Percentiles rank a stretch among this genome's conserved stretches.
These are phyloP conservation scores for Kodamaea sp. DNA, from an alignment of 1,139 yeast species.

Conservation along the genomic window DNA sequence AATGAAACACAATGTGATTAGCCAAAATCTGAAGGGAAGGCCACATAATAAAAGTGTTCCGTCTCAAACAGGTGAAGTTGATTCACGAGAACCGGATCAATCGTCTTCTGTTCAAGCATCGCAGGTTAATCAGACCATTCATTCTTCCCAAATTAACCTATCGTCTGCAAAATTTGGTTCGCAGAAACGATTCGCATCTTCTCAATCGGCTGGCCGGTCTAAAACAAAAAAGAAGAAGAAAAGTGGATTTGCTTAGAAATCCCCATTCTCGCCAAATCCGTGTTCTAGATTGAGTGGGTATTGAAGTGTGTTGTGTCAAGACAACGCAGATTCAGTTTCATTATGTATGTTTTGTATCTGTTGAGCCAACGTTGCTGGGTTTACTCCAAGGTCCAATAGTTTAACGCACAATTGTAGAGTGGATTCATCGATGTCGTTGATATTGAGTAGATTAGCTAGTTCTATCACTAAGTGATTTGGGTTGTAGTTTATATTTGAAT, in stretches of 20 bases:
- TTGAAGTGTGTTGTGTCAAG: conserved; percentile 1
- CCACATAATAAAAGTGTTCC: too few species aligned
- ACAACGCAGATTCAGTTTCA: conserved; percentile 25
- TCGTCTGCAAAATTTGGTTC: conserved; percentile 5
- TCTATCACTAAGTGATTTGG: conserved; percentile 25
- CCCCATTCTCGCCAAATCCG: too few species aligned
- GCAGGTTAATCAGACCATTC: not conserved
- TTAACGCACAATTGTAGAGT: conserved; percentile 38
- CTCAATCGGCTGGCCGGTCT: conserved; percentile 14
- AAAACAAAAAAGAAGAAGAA: conserved; percentile 28
- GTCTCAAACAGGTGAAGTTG: too few species aligned
- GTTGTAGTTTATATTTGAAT: too few species aligned
- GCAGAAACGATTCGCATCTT: conserved; percentile 10
- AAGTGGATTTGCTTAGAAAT: conserved; percentile 30
- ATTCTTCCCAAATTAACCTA: not conserved
- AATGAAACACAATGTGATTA: not conserved
- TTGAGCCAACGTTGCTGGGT: conserved; percentile 33
- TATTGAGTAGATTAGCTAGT: conserved; percentile 28
- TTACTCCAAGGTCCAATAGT: conserved; percentile 40
- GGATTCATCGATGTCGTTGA: conserved; percentile 29
- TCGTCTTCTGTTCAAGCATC: conserved; percentile 1
- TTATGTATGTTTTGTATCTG: conserved; percentile 26
- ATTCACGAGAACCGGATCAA: too few species aligned
- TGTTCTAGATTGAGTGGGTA: too few species aligned
- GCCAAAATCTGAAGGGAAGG: too few species aligned